Evolutionary conservation across 2,329 filamentous ascomycete genomes (phyloP).

Genomic region (Alternaria hordeiaustralica): DNA sequence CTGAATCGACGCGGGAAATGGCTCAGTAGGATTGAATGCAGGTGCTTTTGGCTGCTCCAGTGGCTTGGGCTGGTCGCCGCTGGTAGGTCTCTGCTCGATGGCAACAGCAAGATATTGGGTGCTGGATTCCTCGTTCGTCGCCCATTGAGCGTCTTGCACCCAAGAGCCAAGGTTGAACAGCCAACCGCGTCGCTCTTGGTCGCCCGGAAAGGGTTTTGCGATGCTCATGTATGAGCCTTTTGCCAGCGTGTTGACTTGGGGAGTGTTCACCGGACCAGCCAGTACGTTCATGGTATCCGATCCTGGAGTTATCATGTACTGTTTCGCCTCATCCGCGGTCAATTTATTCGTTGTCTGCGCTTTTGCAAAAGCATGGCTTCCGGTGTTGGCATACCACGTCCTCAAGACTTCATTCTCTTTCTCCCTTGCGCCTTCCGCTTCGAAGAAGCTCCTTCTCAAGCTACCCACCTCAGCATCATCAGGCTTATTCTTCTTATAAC

Average conservation of each 20-base stretch:
- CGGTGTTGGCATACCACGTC: constrained; percentile 60
- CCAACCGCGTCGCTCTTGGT: constrained; percentile 54
- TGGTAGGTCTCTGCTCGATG: constrained; percentile 37
- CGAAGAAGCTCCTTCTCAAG: constrained; percentile 54
- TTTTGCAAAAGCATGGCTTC: constrained; percentile 50
- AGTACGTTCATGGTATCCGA: constrained; percentile 52
- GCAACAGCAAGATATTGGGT: constrained; percentile 64
- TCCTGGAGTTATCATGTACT: constrained; percentile 52
- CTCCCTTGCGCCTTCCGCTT: constrained; percentile 49
- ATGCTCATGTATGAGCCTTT: constrained; percentile 54
- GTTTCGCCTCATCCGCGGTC: constrained; percentile 43
- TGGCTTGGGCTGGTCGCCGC: constrained; percentile 29
- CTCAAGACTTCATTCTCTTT: constrained; percentile 56
- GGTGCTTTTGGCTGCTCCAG: constrained; percentile 48
- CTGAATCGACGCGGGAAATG: constrained; percentile 61
- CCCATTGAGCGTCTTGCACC: constrained; percentile 59
- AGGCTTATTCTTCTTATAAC: background rate
- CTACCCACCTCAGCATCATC: constrained; percentile 27
- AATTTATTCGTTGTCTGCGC: constrained; percentile 51
- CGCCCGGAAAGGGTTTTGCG: constrained; percentile 44
- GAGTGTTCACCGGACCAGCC: constrained; percentile 57
- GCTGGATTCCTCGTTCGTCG: constrained; percentile 48
- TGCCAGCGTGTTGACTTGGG: constrained; percentile 52
- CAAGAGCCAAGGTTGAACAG: constrained; percentile 63
- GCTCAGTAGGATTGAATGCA: constrained; percentile 58